A percentile compares a stretch with the other conserved stretches of the same genome.
These are phyloP conservation scores for Morella rubra DNA, from an alignment of 306 rosid genomes.

Conservation along the genomic window DNA sequence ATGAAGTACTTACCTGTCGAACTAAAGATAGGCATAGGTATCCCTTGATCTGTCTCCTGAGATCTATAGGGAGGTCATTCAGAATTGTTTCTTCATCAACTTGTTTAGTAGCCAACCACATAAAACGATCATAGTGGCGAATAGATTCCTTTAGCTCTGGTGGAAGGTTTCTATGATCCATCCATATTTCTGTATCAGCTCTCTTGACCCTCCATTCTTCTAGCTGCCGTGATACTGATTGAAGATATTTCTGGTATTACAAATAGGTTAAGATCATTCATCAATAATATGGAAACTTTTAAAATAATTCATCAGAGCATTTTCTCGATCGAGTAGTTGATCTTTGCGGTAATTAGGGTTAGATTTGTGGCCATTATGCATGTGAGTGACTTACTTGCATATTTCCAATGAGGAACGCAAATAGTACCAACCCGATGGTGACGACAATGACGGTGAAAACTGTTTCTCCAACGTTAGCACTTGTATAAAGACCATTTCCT, in stretches of 20 bases:
- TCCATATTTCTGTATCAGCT: constrained; percentile 54
- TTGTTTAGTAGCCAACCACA: constrained; percentile 53
- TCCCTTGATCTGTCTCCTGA: constrained; percentile 56
- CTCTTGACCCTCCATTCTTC: constrained; percentile 61
- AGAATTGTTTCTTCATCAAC: constrained; percentile 59
- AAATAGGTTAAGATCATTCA: constrained; percentile 9
- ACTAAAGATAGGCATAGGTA: constrained; percentile 54
- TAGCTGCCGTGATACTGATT: constrained; percentile 45
- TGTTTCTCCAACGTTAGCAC: constrained; percentile 41
- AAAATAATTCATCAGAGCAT: too few relatives aligned
- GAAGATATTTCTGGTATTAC: constrained; percentile 40
- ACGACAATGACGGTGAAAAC: constrained; percentile 50
- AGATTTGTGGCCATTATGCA: too few relatives aligned
- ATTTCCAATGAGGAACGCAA: constrained; percentile 55
- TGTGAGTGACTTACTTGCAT: constrained; percentile 46
- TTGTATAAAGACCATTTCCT: constrained; percentile 54
- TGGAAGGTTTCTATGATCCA: constrained; percentile 59
- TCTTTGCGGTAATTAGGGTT: too few relatives aligned
- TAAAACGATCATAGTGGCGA: constrained; percentile 48
- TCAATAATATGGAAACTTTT: background rate
- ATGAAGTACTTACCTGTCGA: constrained; percentile 37
- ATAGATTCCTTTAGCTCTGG: constrained; percentile 40
- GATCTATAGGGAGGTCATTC: constrained; percentile 49
- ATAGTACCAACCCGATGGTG: constrained; percentile 55
- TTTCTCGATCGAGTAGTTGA: too few relatives aligned